A percentile compares a stretch with the other conserved stretches of the same genome.
phyloP scores from a whole-genome alignment of 1,284 basidiomycete species.

The Phenoliferia sp. region DNA sequence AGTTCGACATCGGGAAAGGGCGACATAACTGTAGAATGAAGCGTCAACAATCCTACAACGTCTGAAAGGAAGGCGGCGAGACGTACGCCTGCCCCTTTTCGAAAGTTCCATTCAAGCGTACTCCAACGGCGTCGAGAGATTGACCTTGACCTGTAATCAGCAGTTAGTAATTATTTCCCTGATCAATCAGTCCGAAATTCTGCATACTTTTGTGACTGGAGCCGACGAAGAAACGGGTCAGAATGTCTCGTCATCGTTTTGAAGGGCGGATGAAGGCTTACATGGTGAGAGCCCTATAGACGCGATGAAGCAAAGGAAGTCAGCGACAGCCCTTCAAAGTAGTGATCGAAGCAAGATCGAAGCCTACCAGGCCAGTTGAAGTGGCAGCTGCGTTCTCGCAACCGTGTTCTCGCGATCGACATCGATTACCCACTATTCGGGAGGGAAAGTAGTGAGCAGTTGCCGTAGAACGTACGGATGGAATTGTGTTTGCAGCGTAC shows the following conservation, averaged over 20 bases:
- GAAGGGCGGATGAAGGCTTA: not conserved
- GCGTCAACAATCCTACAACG: not conserved
- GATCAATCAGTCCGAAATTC: not conserved
- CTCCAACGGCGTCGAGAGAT: conserved; percentile 28
- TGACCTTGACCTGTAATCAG: conserved; percentile 28
- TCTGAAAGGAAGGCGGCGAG: not conserved
- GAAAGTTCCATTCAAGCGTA: conserved; percentile 21
- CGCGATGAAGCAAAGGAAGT: not conserved
- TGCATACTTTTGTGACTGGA: not conserved
- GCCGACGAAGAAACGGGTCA: not conserved
- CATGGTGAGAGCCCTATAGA: conserved; percentile 21
- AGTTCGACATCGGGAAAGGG: conserved; percentile 26
- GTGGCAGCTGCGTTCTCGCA: conserved; percentile 32
- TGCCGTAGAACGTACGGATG: no score
- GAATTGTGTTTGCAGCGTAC: no score
- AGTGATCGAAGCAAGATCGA: no score
- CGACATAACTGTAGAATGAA: no score
- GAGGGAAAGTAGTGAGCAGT: no score
- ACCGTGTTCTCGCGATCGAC: conserved; percentile 29
- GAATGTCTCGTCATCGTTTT: not conserved
- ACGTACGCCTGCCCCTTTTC: conserved; percentile 21
- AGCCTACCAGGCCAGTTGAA: conserved; percentile 29
- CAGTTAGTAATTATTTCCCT: not conserved
- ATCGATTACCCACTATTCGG: conserved; percentile 35
- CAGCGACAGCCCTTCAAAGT: not conserved